Evolutionary conservation across 1,284 basidiomycete genomes (phyloP).

Genomic region (Microbotryomycetes sp.): DNA sequence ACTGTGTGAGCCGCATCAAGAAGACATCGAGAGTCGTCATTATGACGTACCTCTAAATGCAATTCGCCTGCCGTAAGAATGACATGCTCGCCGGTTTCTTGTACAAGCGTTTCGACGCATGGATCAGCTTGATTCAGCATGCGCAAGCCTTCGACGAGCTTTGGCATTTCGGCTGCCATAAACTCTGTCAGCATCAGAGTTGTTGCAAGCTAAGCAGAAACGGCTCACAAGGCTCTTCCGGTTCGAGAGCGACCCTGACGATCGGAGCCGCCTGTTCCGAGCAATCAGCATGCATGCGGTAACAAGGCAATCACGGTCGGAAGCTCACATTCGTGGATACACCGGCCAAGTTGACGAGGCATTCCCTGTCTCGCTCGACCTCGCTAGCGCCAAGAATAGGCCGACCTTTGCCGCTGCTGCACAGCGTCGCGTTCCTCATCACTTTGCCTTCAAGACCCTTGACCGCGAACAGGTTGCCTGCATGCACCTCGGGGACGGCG

Average conservation of each 20-base stretch:
- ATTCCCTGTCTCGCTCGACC: conserved; percentile 45
- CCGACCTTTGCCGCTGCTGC: conserved; percentile 46
- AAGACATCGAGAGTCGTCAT: too few species aligned
- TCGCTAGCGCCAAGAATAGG: conserved; percentile 40
- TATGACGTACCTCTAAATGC: conserved; percentile 70
- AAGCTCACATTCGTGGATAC: conserved; percentile 59
- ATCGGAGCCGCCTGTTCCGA: conserved; percentile 67
- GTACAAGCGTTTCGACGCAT: conserved; percentile 93
- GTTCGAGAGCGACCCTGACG: conserved; percentile 91
- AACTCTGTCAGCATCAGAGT: not conserved
- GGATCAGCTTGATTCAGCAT: conserved; percentile 93
- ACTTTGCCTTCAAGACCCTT: conserved; percentile 84
- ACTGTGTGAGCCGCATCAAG: conserved; percentile 10
- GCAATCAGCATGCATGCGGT: not conserved
- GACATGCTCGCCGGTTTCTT: conserved; percentile 95
- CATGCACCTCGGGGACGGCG: conserved; percentile 72
- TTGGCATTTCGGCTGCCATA: conserved; percentile 71
- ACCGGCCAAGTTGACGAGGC: conserved; percentile 74
- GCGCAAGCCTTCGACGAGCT: conserved; percentile 78
- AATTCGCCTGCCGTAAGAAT: conserved; percentile 94
- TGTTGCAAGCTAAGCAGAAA: not conserved
- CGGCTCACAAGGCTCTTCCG: conserved; percentile 56
- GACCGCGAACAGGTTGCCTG: conserved; percentile 93
- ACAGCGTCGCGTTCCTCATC: conserved; percentile 83
- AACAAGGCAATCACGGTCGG: not conserved